phyloP scores from a whole-genome alignment of 176 grass and related monocot species.

The Alloteropsis semialata region DNA sequence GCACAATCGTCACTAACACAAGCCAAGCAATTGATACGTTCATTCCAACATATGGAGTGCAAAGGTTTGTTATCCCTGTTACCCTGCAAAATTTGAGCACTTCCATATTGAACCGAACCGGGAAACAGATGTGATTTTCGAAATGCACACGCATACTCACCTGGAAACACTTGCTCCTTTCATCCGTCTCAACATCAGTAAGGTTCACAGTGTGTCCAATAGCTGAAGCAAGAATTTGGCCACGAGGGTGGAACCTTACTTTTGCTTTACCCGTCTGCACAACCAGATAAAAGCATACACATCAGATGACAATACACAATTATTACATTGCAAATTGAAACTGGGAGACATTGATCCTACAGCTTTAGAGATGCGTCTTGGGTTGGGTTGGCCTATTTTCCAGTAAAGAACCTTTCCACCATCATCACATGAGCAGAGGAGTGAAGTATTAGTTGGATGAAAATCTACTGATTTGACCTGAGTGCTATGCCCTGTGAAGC shows the following conservation, averaged over 20 bases:
- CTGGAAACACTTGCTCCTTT: constrained; percentile 34
- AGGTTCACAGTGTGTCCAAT: constrained; percentile 51
- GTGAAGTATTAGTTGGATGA: constrained; percentile 43
- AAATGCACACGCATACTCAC: constrained; percentile 5
- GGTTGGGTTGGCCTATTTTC: constrained; percentile 30
- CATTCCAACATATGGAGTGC: constrained; percentile 56
- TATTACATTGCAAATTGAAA: not conserved
- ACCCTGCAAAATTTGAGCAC: constrained; percentile 29
- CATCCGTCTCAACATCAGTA: constrained; percentile 40
- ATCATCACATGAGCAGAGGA: constrained; percentile 59
- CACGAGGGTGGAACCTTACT: constrained; percentile 58
- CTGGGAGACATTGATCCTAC: not conserved
- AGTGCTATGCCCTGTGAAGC: constrained; percentile 48
- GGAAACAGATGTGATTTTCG: not conserved
- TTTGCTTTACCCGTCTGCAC: constrained; percentile 41
- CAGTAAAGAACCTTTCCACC: constrained; percentile 56
- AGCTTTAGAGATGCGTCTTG: constrained; percentile 30
- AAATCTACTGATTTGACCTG: constrained; percentile 59
- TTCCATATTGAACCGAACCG: not conserved
- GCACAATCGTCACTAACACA: constrained; percentile 51
- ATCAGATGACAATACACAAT: not conserved
- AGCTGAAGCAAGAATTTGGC: constrained; percentile 47
- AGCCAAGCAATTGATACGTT: constrained; percentile 35
- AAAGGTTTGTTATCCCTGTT: constrained; percentile 32
- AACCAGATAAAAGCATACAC: not conserved